Evolutionary conservation across 2,329 filamentous ascomycete genomes (phyloP), one percentile per base, ranked within the genome.

Genomic region (Beauveria caledonica): DNA sequence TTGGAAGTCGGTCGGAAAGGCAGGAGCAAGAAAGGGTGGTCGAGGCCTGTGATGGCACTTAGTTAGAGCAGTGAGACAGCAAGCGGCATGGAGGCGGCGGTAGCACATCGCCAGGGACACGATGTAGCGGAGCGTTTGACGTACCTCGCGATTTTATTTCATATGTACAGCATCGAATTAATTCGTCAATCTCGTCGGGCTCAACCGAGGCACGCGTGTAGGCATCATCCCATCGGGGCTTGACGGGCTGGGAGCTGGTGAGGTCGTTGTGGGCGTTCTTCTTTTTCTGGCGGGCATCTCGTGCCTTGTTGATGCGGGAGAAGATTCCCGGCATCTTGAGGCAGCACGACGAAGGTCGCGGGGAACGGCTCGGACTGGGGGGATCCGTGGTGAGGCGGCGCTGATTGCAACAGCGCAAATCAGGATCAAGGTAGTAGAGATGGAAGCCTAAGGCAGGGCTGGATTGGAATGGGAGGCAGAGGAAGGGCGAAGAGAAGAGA

Each of bases 61-160:
- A 17, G 50, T 60, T 27, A 48, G 40, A 2, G 21, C 25, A 44
- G 13, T 23, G 46, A 21, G 29, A 19, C 56, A 48, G 9, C 27
- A 42, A 11, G 29, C 45, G 23, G 17, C 17, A n/a, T n/a, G 25
- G 23, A n/a, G 42, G 15, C 27, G n/a, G 42, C 17, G 25, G 48
- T n/a, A 17, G 48, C 56, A 60, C 15, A 25, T 13, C 1, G 56
- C 69, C 59, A 70, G 8, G 21, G 23, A 66, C 59, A 66, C 21
- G 15, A 49, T 21, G 42, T 27, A 48, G 25, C 21, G 7, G 5
- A 27, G 21, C 42, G 27, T 48, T 50, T 23, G 19, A 51, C 63
- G 68, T 85, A 96, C 93, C 93, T 89, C 92, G 85, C 63, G 89
- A 88, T 78, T 97, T 99, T 73, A 99, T 84, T 77, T 99, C 94